Evolutionary conservation across 345 rosid species (phyloP).

Genomic region (Kandelia obovata): DNA sequence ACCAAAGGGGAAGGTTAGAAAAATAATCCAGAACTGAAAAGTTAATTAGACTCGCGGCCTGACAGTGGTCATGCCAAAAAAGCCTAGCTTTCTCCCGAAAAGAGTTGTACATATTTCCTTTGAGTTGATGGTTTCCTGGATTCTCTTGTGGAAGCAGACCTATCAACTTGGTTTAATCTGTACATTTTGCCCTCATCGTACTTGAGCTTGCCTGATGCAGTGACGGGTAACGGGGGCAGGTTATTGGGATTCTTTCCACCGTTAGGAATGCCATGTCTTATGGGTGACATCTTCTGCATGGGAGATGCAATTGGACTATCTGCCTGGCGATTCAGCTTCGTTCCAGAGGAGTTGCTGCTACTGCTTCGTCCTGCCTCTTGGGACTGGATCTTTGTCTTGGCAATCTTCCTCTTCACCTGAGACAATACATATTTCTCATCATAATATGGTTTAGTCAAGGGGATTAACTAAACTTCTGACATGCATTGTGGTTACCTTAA

Average conservation of each 20-base stretch:
- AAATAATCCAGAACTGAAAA: too few species aligned
- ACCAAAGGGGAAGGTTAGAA: too few species aligned
- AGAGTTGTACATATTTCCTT: conserved; percentile 31
- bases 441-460: too few species aligned
- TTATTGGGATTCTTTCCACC: conserved; percentile 19
- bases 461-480: too few species aligned
- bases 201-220: conserved; percentile 20
- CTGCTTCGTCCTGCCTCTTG: conserved; percentile 35
- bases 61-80: background rate
- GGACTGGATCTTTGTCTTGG: conserved; percentile 8
- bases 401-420: conserved; percentile 34
- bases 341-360: conserved; percentile 36
- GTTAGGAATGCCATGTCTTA: conserved; percentile 14
- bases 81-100: conserved; percentile 34
- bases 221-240: conserved; percentile 38
- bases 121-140: conserved; percentile 29
- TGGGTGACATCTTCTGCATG: conserved; percentile 23
- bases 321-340: conserved; percentile 13
- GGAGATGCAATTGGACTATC: conserved; percentile 21
- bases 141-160: conserved; percentile 60
- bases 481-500: too few species aligned
- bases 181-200: conserved; percentile 22
- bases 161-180: conserved; percentile 35
- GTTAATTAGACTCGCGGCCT: background rate
- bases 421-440: background rate